Base-by-base conservation (phyloP, 2,329 filamentous ascomycete species). In the Podosphaera xanthii region DNA sequence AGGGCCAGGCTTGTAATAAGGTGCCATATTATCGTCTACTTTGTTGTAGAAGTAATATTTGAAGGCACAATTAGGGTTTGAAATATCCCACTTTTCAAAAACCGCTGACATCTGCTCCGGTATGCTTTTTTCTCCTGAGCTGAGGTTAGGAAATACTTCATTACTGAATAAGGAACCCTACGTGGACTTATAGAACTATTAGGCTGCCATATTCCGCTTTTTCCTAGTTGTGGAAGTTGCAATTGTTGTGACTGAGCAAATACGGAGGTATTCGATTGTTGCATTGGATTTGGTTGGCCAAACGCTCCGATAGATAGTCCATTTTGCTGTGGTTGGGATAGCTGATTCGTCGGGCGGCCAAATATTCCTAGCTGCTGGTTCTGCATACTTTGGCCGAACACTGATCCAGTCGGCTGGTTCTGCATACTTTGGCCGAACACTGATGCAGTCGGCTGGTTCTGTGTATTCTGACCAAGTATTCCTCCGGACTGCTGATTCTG, bases 11-110 rank as follows among this genome's bases (percentile, higher is more conserved):
- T 82, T 79, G 70, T 86, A 90, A 70, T 85, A 89, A 9, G 85
- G 85, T n/a, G 84, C 82, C 68, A 79, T 78, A 58, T 80, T 78
- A 66, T 85, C 80, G 63, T 85, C 82, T 62, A 90, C 86, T 64
- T 86, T 82, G 72, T 92, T 92, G 76, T 92, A 94, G 70, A 92
- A 87, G 74, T 91, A 91, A 68, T 86, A 76, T 70, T 87, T 85
- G 73, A 92, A 88, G 35, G 79, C 80, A 65, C 85, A 89, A 68
- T 80, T 81, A 31, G 80, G 76, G 69, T 76, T 78, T 34, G 76
- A 71, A 0, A 85, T 82, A 62, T 86, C 77, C 87, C 87, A 92
- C 72, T 90, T 89, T 61, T 80, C 75, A 58, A 80, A 74, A 48
- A 92, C 76, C 34, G 81, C 75, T 61, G 77, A 75, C 69, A 90